phyloP scores from a whole-genome alignment of 1,284 basidiomycete genomes.

The Fomitopsis palustris region DNA sequence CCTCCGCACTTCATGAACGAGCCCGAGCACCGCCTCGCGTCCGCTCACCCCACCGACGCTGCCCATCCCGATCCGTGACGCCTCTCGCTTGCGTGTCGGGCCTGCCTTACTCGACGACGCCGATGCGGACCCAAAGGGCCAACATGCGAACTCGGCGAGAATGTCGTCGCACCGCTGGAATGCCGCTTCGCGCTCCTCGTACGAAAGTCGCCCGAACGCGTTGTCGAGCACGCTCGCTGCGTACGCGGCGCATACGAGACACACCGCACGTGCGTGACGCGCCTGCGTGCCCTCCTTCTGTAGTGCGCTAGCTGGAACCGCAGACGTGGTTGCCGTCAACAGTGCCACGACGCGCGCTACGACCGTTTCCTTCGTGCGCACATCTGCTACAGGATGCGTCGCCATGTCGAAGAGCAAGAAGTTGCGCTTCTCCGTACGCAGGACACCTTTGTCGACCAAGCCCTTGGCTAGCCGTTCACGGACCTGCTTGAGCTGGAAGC shows the following conservation, averaged over 20 bases:
- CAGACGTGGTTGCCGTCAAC: slow-evolving; percentile 81
- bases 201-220: slow-evolving; percentile 81
- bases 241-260: slow-evolving; percentile 84
- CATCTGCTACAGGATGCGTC: slow-evolving; percentile 91
- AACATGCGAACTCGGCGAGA: slow-evolving; percentile 82
- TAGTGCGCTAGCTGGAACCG: slow-evolving; percentile 70
- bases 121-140: slow-evolving; percentile 75
- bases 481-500: slow-evolving; percentile 96
- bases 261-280: slow-evolving; percentile 77
- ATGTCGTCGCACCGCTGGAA: slow-evolving; percentile 92
- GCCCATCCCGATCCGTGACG: slow-evolving; percentile 51
- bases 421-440: slow-evolving; percentile 97
- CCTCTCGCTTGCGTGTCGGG: slow-evolving; percentile 37
- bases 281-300: slow-evolving; percentile 79
- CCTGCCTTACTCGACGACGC: slow-evolving; percentile 25
- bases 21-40: slow-evolving; percentile 74
- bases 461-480: slow-evolving; percentile 96
- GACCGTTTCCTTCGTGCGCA: slow-evolving; percentile 84
- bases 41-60: slow-evolving; percentile 41
- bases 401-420: slow-evolving; percentile 99
- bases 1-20: slow-evolving; percentile 76
- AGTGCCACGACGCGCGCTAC: slow-evolving; percentile 74
- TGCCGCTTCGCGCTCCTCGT: slow-evolving; percentile 88
- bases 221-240: slow-evolving; percentile 95
- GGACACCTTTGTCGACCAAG: slow-evolving; percentile 93